phyloP scores from a whole-genome alignment of 306 rosid genomes.

The Rubus idaeus region DNA sequence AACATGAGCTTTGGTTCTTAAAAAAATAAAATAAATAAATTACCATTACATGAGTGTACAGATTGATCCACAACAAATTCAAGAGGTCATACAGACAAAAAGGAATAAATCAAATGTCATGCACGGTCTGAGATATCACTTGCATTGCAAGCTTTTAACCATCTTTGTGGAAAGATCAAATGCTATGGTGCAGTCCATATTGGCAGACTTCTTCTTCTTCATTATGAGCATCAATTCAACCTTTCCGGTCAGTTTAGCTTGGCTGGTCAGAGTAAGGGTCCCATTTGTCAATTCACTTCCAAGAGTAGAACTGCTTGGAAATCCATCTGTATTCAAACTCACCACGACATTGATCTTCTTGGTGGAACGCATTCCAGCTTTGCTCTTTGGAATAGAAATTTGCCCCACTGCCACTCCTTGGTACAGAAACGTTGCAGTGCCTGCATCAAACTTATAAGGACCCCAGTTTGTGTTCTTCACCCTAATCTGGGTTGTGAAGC shows the following conservation, averaged over 20 bases:
- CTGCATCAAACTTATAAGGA: constrained; percentile 15
- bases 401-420: not conserved
- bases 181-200: not conserved
- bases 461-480: constrained; percentile 16
- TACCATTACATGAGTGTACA: no score
- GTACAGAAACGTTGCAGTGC: not conserved
- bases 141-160: not conserved
- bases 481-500: constrained; percentile 10
- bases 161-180: not conserved
- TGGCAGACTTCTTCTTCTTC: constrained; percentile 19
- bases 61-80: no score
- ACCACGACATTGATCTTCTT: not conserved
- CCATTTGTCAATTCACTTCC: not conserved
- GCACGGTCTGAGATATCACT: not conserved
- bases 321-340: not conserved
- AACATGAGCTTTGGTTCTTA: no score
- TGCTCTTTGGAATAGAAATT: not conserved
- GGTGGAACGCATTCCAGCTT: constrained; percentile 15
- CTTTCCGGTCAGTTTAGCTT: constrained; percentile 5
- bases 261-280: not conserved
- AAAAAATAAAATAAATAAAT: no score
- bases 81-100: no score
- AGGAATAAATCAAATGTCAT: no score
- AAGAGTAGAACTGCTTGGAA: not conserved
- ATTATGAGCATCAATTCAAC: constrained; percentile 20